Evolutionary conservation across 495 filamentous ascomycete species (phyloP).

Genomic region (Astrothelium subdiscretum): DNA sequence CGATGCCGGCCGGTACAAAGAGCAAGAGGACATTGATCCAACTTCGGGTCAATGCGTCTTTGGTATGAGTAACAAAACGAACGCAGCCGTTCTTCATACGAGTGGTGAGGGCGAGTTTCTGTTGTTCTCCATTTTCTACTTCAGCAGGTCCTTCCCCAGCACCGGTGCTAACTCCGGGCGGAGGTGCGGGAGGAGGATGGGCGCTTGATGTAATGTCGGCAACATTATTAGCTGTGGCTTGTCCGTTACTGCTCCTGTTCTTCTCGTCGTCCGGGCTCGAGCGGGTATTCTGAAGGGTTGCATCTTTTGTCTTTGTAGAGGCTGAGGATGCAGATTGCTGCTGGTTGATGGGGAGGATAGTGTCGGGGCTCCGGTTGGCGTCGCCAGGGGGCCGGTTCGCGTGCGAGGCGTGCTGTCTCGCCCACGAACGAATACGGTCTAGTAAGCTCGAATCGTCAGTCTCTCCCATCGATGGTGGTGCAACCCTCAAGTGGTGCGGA

Average conservation of each 20-base stretch:
- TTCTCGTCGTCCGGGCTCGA: slow-evolving; percentile 7
- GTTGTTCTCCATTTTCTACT: slow-evolving; percentile 27
- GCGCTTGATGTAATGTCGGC: slow-evolving; percentile 26
- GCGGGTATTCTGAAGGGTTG: slow-evolving; percentile 6
- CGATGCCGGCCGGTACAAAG: slow-evolving; percentile 72
- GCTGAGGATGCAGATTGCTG: neutral
- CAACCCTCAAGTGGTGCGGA: neutral
- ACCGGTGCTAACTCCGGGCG: slow-evolving; percentile 40
- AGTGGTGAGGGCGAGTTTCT: slow-evolving; percentile 15
- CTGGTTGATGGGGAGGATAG: neutral
- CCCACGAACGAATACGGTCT: slow-evolving; percentile 50
- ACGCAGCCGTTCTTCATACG: slow-evolving; percentile 26
- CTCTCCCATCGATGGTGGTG: slow-evolving; percentile 50
- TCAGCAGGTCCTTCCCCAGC: slow-evolving; percentile 40
- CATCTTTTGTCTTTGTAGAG: neutral
- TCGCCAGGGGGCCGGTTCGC: slow-evolving; percentile 11
- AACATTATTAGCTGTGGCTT: slow-evolving; percentile 23
- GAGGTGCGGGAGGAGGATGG: slow-evolving; percentile 35
- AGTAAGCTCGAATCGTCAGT: slow-evolving; percentile 38
- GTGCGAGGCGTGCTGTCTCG: slow-evolving; percentile 43
- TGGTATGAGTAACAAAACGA: slow-evolving; percentile 40
- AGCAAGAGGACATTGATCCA: slow-evolving; percentile 70
- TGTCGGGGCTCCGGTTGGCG: slow-evolving; percentile 3
- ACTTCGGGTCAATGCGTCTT: slow-evolving; percentile 49
- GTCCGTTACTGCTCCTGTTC: slow-evolving; percentile 12